Evolutionary conservation across 495 filamentous ascomycete genomes (phyloP).

Genomic region (Talaromyces wortmannii): DNA sequence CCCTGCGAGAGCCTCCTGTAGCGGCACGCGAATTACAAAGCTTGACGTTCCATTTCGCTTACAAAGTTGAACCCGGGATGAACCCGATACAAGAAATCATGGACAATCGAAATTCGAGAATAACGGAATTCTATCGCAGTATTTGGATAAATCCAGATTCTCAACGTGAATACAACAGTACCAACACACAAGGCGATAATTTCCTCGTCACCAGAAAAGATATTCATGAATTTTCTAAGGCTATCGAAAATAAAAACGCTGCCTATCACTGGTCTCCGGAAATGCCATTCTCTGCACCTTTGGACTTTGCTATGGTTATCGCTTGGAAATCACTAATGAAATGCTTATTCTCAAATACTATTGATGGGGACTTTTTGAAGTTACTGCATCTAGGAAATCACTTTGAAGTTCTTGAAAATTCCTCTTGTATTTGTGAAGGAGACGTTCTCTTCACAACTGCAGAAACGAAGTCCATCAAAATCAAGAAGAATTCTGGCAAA

Average conservation of each 20-base stretch:
- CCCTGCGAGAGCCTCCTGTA: constrained; percentile 73
- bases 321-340: constrained; percentile 99
- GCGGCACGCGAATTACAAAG: neutral
- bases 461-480: constrained; percentile 94
- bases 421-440: constrained; percentile 85
- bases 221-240: constrained; percentile 96
- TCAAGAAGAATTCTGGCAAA: constrained; percentile 81
- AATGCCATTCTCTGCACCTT: constrained; percentile 89
- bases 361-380: constrained; percentile 90
- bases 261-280: constrained; percentile 92
- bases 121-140: constrained; percentile 97
- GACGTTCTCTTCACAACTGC: constrained; percentile 88
- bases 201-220: constrained; percentile 78
- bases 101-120: constrained; percentile 86
- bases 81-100: constrained; percentile 42
- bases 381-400: constrained; percentile 93
- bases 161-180: no score
- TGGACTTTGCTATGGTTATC: constrained; percentile 98
- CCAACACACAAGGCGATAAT: constrained; percentile 77
- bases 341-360: constrained; percentile 88
- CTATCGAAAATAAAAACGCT: constrained; percentile 94
- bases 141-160: constrained; percentile 33
- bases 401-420: constrained; percentile 95
- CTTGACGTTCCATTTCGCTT: neutral
- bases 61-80: neutral